phyloP scores from a whole-genome alignment of 78 protist species.

The Polysphondylium violaceum region DNA sequence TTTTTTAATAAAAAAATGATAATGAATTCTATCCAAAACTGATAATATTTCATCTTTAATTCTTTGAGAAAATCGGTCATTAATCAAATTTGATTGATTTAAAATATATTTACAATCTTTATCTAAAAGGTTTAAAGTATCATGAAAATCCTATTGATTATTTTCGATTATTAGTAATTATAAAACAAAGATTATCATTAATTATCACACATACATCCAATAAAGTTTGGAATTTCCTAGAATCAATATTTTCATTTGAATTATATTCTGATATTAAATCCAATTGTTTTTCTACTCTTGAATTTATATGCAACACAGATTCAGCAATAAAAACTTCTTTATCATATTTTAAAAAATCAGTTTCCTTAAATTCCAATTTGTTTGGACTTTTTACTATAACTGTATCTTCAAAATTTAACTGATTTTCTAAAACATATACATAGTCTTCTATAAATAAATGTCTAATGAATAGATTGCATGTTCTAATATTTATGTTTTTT shows the following conservation, averaged over 20 bases:
- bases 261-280: neutral
- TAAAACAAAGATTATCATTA: neutral
- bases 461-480: too few relatives aligned
- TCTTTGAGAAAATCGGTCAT: conserved; percentile 5
- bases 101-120: conserved; percentile 8
- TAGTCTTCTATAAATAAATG: too few relatives aligned
- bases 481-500: too few relatives aligned
- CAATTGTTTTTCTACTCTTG: neutral
- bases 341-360: too few relatives aligned
- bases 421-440: too few relatives aligned
- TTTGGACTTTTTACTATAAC: conserved; percentile 14
- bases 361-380: too few relatives aligned
- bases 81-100: neutral
- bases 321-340: too few relatives aligned
- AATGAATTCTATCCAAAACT: neutral
- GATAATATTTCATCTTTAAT: conserved; percentile 3
- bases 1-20: neutral
- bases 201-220: neutral
- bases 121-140: neutral
- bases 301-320: too few relatives aligned
- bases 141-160: conserved; percentile 3
- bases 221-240: conserved; percentile 10
- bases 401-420: too few relatives aligned
- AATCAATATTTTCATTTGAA: neutral
- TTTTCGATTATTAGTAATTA: neutral